Conservation (phyloP, 1,284 basidiomycete genomes). For the Takashimella tepidaria region DNA sequence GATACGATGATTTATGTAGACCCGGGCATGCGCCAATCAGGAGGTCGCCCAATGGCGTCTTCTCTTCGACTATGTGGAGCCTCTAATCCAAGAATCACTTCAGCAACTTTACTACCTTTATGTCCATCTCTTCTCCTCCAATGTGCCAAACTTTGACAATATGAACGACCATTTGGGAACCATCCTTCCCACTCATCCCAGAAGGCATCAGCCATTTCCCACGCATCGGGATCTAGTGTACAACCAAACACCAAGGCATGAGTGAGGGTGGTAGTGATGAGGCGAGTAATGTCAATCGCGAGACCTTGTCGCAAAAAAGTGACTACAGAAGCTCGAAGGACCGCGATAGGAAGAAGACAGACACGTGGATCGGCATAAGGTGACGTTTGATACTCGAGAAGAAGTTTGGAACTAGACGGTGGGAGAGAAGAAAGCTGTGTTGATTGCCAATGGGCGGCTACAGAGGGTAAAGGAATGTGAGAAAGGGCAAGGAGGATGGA, state of each 20-base stretch:
- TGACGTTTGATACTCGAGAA: conserved; percentile 17
- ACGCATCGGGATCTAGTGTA: conserved; percentile 23
- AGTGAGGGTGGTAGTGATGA: conserved; percentile 12
- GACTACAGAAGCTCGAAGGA: conserved; percentile 16
- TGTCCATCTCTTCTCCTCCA: conserved; percentile 26
- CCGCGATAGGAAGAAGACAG: conserved; percentile 21
- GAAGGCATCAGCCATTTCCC: conserved; percentile 18
- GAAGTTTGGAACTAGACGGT: conserved; percentile 11
- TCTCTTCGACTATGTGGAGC: conserved; percentile 6
- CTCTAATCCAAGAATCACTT: conserved; percentile 22
- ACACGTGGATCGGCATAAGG: conserved; percentile 13
- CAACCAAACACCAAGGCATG: conserved; percentile 16
- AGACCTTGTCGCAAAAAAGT: conserved; percentile 3
- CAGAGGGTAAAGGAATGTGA: conserved; percentile 10
- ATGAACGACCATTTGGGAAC: conserved; percentile 17
- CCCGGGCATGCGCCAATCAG: background rate
- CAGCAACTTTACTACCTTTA: conserved; percentile 13
- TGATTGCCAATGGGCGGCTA: conserved; percentile 9
- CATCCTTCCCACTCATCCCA: conserved; percentile 25
- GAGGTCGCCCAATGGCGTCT: background rate
- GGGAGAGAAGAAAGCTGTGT: conserved; percentile 14
- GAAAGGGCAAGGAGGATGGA: conserved; percentile 20
- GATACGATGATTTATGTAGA: background rate
- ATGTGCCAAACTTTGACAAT: conserved; percentile 10
- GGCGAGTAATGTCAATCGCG: conserved; percentile 13